Evolutionary conservation across 306 rosid species (phyloP), one percentile per base, ranked within the genome.

Genomic region (Mimosa pudica): DNA sequence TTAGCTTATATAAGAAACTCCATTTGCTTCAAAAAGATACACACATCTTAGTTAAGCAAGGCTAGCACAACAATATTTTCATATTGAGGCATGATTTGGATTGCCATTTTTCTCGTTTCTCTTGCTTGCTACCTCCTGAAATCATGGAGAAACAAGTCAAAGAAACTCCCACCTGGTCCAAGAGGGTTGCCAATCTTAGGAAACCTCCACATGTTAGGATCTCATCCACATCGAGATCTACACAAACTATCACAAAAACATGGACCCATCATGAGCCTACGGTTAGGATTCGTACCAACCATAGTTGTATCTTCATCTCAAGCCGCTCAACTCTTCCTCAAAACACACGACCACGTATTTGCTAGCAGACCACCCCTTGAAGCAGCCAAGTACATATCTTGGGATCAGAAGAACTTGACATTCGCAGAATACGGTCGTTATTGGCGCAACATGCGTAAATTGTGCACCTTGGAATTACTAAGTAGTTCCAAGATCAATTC

Each of bases 391-490:
- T 1, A 68, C 81, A 81, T 91, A 0, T 17, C 82, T 12, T 92
- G 85, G 55, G 92, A 49, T 4, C 96, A 90, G 13, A 84, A 77
- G 58, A 73, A n/a, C 82, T 3, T 94, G 20, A 47, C 24, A 48
- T 89, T 87, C 16, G 73, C 74, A 16, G 49, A 60, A 14, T 92
- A 90, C 9, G 94, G 97, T 20, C 32, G 91, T 8, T 91, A 91
- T 54, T 92, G 97, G 97, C 92, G 92, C 12, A 83, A 88, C 81
- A 64, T 85, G 58, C 88, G 97, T 0, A 90, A 90, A 78, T 86
- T 92, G 89, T 90, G 92, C 87, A 89, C 88, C 1, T 82, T 85
- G 7, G 89, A 94, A 52, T 67, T 92, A 17, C 86, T 94, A 0
- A 94, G 96, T 81, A 84, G 41, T 2, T 3, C 41, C 38, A 90